Evolutionary conservation across 495 filamentous ascomycete species (phyloP).

Genomic region (Aspergillus bertholletiae): DNA sequence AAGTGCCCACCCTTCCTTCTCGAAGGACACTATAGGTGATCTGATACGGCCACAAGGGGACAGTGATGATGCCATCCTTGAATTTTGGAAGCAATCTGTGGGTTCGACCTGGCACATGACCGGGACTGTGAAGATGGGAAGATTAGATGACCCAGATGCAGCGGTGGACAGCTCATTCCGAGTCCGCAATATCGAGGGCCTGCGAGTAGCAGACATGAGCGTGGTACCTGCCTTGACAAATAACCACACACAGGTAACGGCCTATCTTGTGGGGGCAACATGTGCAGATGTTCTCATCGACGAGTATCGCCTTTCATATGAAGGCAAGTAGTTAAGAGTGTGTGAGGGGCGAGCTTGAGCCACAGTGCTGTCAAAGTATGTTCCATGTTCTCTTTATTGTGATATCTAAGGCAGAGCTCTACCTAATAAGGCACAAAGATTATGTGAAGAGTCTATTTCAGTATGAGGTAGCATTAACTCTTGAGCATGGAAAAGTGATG

Average conservation of each 20-base stretch:
- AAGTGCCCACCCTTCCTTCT: slow-evolving; percentile 31
- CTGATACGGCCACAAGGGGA: slow-evolving; percentile 36
- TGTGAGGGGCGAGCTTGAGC: too few relatives aligned
- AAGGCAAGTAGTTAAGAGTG: too few relatives aligned
- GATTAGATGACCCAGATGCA: slow-evolving; percentile 35
- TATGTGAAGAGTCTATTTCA: too few relatives aligned
- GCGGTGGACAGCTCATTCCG: slow-evolving; percentile 55
- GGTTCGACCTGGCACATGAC: slow-evolving; percentile 51
- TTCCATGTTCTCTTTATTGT: too few relatives aligned
- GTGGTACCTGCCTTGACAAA: slow-evolving; percentile 55
- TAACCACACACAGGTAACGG: slow-evolving; percentile 37
- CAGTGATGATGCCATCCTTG: slow-evolving; percentile 54
- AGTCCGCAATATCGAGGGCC: slow-evolving; percentile 49
- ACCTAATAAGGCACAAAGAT: too few relatives aligned
- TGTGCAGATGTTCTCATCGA: slow-evolving; percentile 24
- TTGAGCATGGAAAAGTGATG: too few relatives aligned
- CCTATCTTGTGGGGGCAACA: slow-evolving; percentile 29
- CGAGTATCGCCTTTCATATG: slow-evolving; percentile 24
- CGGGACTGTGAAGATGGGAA: slow-evolving; percentile 62
- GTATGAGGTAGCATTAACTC: too few relatives aligned
- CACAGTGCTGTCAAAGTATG: too few relatives aligned
- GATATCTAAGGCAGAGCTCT: too few relatives aligned
- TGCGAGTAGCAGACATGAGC: slow-evolving; percentile 65
- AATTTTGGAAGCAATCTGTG: slow-evolving; percentile 36
- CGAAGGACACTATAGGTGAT: slow-evolving; percentile 40